Base-by-base conservation (phyloP, 2,329 filamentous ascomycete genomes). In the Amesomyces nigricolor region DNA sequence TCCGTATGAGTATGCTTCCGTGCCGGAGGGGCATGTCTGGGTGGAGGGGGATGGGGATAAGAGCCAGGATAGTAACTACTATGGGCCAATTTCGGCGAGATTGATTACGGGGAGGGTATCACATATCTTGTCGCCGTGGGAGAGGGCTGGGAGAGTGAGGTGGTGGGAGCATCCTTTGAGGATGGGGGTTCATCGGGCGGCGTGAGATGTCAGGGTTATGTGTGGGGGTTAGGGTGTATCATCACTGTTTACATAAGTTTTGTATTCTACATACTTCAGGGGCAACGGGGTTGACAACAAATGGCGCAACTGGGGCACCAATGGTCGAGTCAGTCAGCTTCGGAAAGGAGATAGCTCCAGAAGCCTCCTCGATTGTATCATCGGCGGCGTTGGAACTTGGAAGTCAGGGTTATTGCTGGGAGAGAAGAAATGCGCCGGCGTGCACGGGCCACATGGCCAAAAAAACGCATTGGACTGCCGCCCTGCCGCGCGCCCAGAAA, bases 11-110 rank as follows among this genome's bases (percentile, higher is more conserved):
- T 76, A 71, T 8, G 74, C 88, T 45, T 78, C 79, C 59, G 81
- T 99, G 19, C 92, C 91, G 5, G 79, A 79, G 59, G 90, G 90
- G 16, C 91, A 97, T 73, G 79, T 97, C 29, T 99, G 94, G 94
- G 83, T 99, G 1, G 92, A 97, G 69, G 94, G 94, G 1, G 94
- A 99, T 68, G 90, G 87, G 11, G 80, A 81, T 64, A 80, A 82
- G 63, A 78, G 80, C 49, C 81, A 81, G 64, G 94, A 99, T 73
- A 96, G 91, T 71, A 95, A 96, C 71, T 83, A 83, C 11, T 96
- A 95, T 70, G 94, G 94, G 1, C 90, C 94, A 4, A 83, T 95
- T 47, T 87, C 88, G 22, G 82, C 82, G 61, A 82, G 81, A 53
- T 69, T 97, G 60, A 80, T 97, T 37, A 83, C 85, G 38, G 91